Base-by-base conservation (phyloP, 495 filamentous ascomycete species). In the Trichoderma erinaceum region DNA sequence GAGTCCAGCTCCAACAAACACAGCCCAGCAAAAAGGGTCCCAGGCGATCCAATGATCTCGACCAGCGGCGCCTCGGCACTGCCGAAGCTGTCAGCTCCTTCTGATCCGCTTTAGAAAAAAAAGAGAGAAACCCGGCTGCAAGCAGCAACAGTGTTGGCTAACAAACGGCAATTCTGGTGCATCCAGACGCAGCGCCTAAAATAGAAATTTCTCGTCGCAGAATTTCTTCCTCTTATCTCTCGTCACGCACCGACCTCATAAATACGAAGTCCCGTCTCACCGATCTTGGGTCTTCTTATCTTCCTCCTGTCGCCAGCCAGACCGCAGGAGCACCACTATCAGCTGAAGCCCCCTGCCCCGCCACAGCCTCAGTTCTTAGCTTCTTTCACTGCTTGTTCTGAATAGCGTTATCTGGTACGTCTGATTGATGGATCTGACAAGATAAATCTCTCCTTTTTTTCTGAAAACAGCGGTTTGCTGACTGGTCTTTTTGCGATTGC, bases 221-320 rank as follows among this genome's bases (percentile, higher is more conserved):
- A 61, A 29, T 27, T 21, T 58, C 27, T 61, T 18, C 8, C 29
- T 25, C 56, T 61, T 61, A 61, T 61, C 56, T 61, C 56, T 27
- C 56, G 25, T 25, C 27, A 52, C 48, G 48, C 48, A 52, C 56
- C 25, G 56, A 61, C 56, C 56, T 61, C 56, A 29, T 61, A 61
- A 61, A 61, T 61, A 61, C 56, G 56, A 61, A 61, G 48, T n/a
- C 48, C 56, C 56, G 56, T 61, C 56, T 29, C 56, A 61, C 56
- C 56, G 56, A 12, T 58, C 50, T 58, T 58, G 50, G 11, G 56
- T 11, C 16, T 32, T 21, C n/a, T 27, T 21, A 29, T 25, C 29
- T 61, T 56, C 18, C 50, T 56, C n/a, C 50, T 7, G 16, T 56
- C 50, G 50, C n/a, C n/a, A 11, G 21, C 50, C 50, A 18, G 43